phyloP scores from a whole-genome alignment of 148 eudicot genomes.

The Nyssa sinensis region DNA sequence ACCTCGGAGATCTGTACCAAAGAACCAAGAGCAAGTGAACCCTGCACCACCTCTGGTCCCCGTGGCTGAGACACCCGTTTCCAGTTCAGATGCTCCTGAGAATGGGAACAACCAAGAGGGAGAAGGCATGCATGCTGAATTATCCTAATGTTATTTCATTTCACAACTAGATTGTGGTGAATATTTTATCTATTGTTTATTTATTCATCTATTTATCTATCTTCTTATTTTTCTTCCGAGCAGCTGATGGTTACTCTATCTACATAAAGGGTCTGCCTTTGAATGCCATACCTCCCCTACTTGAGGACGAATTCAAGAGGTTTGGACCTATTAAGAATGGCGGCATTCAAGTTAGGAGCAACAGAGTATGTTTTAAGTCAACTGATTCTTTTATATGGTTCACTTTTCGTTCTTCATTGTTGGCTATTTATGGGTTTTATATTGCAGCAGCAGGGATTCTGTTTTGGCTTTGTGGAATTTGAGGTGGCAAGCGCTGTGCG shows the following conservation, averaged over 20 bases:
- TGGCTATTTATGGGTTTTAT: constrained; percentile 12
- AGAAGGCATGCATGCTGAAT: constrained; percentile 55
- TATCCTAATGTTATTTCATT: too few relatives aligned
- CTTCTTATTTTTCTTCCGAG: background rate
- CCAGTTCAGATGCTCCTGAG: constrained; percentile 40
- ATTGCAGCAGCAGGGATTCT: constrained; percentile 53
- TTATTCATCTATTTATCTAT: background rate
- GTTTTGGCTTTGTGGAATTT: constrained; percentile 93
- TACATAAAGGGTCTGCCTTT: constrained; percentile 72
- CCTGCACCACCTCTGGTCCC: constrained; percentile 29
- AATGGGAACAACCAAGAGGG: constrained; percentile 60
- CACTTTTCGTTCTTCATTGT: background rate
- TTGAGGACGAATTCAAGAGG: constrained; percentile 68
- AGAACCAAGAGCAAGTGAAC: constrained; percentile 43
- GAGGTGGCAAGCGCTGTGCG: constrained; percentile 67
- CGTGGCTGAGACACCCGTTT: constrained; percentile 26
- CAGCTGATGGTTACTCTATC: constrained; percentile 76
- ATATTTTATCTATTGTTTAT: too few relatives aligned
- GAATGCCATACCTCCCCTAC: constrained; percentile 36
- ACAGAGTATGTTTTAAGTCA: constrained; percentile 46
- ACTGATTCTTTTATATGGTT: background rate
- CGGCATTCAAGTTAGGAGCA: constrained; percentile 82
- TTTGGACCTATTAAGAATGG: constrained; percentile 70
- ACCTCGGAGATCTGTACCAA: constrained; percentile 40
- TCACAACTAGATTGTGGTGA: background rate